These are phyloP conservation scores for Malassezia sp. DNA, from an alignment of 1,284 basidiomycete genomes.

Conservation along the genomic window DNA sequence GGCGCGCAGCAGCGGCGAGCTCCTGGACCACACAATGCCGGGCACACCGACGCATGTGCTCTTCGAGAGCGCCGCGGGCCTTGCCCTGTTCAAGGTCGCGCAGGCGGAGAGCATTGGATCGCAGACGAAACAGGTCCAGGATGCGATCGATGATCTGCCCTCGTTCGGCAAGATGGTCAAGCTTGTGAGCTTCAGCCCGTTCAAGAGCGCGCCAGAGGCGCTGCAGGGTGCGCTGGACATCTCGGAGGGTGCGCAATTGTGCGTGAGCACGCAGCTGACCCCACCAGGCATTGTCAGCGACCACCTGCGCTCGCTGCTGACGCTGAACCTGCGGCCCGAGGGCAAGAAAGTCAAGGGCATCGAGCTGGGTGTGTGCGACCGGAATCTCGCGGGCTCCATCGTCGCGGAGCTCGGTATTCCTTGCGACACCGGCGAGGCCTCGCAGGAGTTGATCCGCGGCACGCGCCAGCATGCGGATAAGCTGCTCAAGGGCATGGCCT, in stretches of 20 bases:
- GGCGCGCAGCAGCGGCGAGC: background rate
- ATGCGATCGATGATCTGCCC: slow-evolving; percentile 58
- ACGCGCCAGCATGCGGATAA: slow-evolving; percentile 84
- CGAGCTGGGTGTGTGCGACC: slow-evolving; percentile 72
- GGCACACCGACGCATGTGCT: slow-evolving; percentile 59
- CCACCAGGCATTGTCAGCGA: slow-evolving; percentile 83
- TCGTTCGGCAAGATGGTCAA: slow-evolving; percentile 92
- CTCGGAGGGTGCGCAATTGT: no score
- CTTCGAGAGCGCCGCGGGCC: slow-evolving; percentile 89
- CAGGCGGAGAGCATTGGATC: slow-evolving; percentile 81
- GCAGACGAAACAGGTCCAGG: slow-evolving; percentile 69
- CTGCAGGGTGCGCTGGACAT: slow-evolving; percentile 93
- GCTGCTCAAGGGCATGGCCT: slow-evolving; percentile 72
- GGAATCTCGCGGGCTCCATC: slow-evolving; percentile 67
- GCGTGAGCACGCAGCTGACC: no score
- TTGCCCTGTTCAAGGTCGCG: slow-evolving; percentile 82
- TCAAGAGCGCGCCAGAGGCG: slow-evolving; percentile 87
- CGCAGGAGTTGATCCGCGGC: slow-evolving; percentile 81
- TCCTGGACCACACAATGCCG: slow-evolving; percentile 28
- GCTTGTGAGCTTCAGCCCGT: slow-evolving; percentile 82
- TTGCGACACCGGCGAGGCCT: slow-evolving; percentile 76
- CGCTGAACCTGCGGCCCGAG: slow-evolving; percentile 71
- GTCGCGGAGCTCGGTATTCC: slow-evolving; percentile 64
- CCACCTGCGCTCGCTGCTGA: slow-evolving; percentile 72
- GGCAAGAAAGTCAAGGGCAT: slow-evolving; percentile 65